Evolutionary conservation across 495 filamentous ascomycete species (phyloP).

Genomic region (Hypomontagnella monticulosa): DNA sequence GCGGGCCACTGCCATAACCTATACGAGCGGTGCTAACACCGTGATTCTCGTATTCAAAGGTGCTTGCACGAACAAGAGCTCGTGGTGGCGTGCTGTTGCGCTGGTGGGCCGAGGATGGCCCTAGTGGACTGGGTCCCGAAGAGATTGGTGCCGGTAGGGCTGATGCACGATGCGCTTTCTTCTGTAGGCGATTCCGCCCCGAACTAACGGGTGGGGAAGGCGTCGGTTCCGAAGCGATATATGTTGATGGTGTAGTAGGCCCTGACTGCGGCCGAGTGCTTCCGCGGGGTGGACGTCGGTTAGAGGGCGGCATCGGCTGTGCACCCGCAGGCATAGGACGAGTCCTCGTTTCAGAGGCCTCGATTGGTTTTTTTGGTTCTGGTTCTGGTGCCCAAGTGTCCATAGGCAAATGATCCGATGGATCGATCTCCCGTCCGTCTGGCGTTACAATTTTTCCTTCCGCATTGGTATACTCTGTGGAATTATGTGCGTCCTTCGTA

Average conservation of each 20-base stretch:
- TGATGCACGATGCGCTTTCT: slow-evolving; percentile 61
- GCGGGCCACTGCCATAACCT: slow-evolving; percentile 58
- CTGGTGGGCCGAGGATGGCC: slow-evolving; percentile 55
- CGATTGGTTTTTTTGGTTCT: slow-evolving; percentile 71
- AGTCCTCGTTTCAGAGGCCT: slow-evolving; percentile 55
- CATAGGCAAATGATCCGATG: slow-evolving; percentile 89
- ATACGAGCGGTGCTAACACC: slow-evolving; percentile 35
- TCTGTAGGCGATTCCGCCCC: slow-evolving; percentile 69
- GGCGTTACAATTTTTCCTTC: slow-evolving; percentile 77
- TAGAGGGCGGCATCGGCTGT: slow-evolving; percentile 54
- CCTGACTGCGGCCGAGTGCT: slow-evolving; percentile 37
- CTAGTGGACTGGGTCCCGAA: slow-evolving; percentile 54
- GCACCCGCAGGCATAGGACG: slow-evolving; percentile 56
- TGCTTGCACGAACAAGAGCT: slow-evolving; percentile 52
- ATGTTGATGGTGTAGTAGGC: slow-evolving; percentile 25
- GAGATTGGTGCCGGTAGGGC: slow-evolving; percentile 51
- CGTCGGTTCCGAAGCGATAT: slow-evolving; percentile 45
- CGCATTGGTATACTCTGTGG: slow-evolving; percentile 53
- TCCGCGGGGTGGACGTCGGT: slow-evolving; percentile 40
- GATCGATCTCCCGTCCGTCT: slow-evolving; percentile 88
- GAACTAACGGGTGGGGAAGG: slow-evolving; percentile 36
- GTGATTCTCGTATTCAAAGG: slow-evolving; percentile 60
- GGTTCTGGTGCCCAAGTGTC: slow-evolving; percentile 95
- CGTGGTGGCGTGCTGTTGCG: slow-evolving; percentile 54
- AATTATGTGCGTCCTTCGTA: slow-evolving; percentile 37